These are phyloP conservation scores for Kregervanrija fluxuum DNA, from an alignment of 805 yeast species.

Conservation along the genomic window DNA sequence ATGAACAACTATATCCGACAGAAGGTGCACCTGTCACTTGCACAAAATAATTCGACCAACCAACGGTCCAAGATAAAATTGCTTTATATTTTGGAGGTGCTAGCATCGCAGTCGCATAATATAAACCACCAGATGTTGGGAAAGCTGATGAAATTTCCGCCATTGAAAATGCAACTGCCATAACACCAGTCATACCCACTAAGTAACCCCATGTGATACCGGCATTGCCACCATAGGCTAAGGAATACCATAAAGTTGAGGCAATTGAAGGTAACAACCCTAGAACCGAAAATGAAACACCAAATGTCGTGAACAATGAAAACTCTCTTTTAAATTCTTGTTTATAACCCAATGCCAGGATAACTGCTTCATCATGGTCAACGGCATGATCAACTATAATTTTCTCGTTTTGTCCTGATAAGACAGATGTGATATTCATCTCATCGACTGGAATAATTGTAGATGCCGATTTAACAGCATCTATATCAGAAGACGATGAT, in stretches of 20 bases:
- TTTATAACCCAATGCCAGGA: constrained; percentile 53
- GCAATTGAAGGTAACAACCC: constrained; percentile 63
- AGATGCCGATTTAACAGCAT: constrained; percentile 11
- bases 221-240: constrained; percentile 54
- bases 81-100: constrained; percentile 51
- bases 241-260: constrained; percentile 53
- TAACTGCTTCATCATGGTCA: constrained; percentile 44
- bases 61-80: constrained; percentile 52
- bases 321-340: constrained; percentile 62
- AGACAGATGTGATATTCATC: constrained; percentile 16
- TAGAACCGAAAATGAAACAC: constrained; percentile 57
- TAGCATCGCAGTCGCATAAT: constrained; percentile 58
- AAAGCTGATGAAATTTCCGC: constrained; percentile 60
- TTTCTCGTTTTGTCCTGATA: constrained; percentile 18
- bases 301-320: constrained; percentile 47
- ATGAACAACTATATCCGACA: constrained; percentile 49
- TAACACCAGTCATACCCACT: constrained; percentile 47
- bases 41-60: constrained; percentile 60
- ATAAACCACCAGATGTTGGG: constrained; percentile 65
- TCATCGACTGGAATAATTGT: constrained; percentile 22
- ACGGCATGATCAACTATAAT: constrained; percentile 39
- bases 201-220: constrained; percentile 62
- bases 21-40: constrained; percentile 59
- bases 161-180: constrained; percentile 52
- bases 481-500: background rate